Evolutionary conservation across 805 yeast species (phyloP), one percentile per base, ranked within the genome.

Genomic region (Candida incommunis): DNA sequence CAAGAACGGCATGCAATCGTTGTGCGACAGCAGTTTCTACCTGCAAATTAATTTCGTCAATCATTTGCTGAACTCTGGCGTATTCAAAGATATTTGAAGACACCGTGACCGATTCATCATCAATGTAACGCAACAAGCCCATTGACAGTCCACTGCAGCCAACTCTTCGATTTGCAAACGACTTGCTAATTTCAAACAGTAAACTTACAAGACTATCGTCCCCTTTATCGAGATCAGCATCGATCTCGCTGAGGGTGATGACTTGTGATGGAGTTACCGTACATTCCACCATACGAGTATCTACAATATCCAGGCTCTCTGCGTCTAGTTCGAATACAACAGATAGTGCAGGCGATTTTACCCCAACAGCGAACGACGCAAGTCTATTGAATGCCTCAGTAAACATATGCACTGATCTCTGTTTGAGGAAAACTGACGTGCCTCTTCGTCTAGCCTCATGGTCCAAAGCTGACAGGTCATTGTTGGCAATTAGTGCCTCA

Each of bases 361-460:
- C 74, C 46, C 73, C 76, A 43, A 73, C 79, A 26, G 70, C 70
- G 57, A 88, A 78, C 2, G 86, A 78, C 13, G 54, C 54, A 31
- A 76, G 63, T 22, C 72, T 54, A 4, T 76, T 73, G 54, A 90
- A 69, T 41, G 73, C 71, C 40, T 67, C 66, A 5, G 96, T 95
- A 52, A 80, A 72, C 53, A 87, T 69, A 48, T 80, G 75, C 40
- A 78, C 74, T 23, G 72, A 69, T 49, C 73, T 74, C 59, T 88
- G 95, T 13, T 94, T 92, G 61, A 88, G 71, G 56, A 80, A 82
- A 2, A 90, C 96, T 4, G 95, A 78, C 3, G 90, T 76, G 1
- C 94, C 86, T 59, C 97, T 75, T 66, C 85, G 87, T 63, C 85
- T 83, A 1, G 95, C 82, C 59, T 90, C 87, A 50, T 88, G 78